Evolutionary conservation across 768 basidiomycete species (phyloP).

Genomic region (Tulasnella sp.): DNA sequence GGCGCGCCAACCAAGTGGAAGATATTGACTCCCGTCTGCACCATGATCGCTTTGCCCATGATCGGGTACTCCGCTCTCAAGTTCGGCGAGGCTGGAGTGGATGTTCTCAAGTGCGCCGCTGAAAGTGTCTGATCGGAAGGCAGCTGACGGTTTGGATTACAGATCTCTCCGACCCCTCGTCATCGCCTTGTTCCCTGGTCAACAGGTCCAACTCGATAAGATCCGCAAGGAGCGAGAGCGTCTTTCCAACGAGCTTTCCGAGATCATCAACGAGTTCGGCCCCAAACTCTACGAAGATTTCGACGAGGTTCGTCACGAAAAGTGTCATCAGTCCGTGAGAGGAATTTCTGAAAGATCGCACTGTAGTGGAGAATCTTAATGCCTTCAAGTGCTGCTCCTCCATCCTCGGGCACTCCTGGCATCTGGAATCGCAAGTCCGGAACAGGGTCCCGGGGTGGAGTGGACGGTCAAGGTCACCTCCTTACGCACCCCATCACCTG

Average conservation of each 20-base stretch:
- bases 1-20: slow-evolving; percentile 50
- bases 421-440: slow-evolving; percentile 72
- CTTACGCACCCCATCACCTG: slow-evolving; percentile 78
- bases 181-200: slow-evolving; percentile 79
- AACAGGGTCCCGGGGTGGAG: slow-evolving; percentile 42
- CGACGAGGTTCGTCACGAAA: slow-evolving; percentile 42
- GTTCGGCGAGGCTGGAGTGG: slow-evolving; percentile 96
- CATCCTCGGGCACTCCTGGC: slow-evolving; percentile 61
- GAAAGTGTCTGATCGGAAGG: not conserved
- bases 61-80: slow-evolving; percentile 90
- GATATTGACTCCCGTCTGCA: slow-evolving; percentile 66
- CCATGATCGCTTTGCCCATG: slow-evolving; percentile 64
- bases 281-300: slow-evolving; percentile 83
- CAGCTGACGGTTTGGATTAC: slow-evolving; percentile 9
- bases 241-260: slow-evolving; percentile 74
- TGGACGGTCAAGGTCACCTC: slow-evolving; percentile 76
- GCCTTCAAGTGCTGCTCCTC: slow-evolving; percentile 76
- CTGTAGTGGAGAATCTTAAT: slow-evolving; percentile 63
- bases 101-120: slow-evolving; percentile 78
- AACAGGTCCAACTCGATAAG: slow-evolving; percentile 65
- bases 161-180: slow-evolving; percentile 87
- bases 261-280: slow-evolving; percentile 77
- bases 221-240: slow-evolving; percentile 61
- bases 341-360: slow-evolving; percentile 1
- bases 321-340: not conserved